Evolutionary conservation across 2,329 filamentous ascomycete genomes (phyloP), one percentile per base, ranked within the genome.

Genomic region (Fusarium gaditjirri): DNA sequence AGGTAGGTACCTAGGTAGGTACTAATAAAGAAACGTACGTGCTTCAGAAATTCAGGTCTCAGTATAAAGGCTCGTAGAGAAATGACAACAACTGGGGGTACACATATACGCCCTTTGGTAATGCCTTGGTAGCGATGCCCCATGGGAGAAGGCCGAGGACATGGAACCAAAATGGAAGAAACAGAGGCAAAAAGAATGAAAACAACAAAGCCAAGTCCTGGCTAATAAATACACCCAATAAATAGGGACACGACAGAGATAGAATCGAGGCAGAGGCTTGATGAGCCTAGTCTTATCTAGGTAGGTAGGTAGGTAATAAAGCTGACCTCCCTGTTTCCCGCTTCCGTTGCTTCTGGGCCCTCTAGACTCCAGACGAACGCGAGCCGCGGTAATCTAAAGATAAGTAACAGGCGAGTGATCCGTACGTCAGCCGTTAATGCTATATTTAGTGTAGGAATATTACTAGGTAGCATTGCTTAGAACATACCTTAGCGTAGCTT

Each of bases 301-400:
- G 60, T 65, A 54, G 41, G 36, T 56, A 57, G 38, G 27, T 50
- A 57, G 43, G 33, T 65, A 31, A 23, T 25, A 49, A 36, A 55
- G 14, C 19, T 35, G n/a, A 23, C 27, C 46, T 54, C 21, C n/a
- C 49, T 14, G 29, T 41, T 23, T 33, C 21, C 35, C 10, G 47
- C 27, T 53, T 21, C 33, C n/a, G 23, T 47, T 65, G 43, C 43
- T 58, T 59, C 50, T 27, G 43, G 60, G 50, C 43, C 31, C 23
- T n/a, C 19, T 23, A 29, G 50, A 35, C 29, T 35, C 57, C 36
- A 12, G 14, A 42, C 23, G 10, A 41, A 43, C 12, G 31, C n/a
- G n/a, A 53, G 46, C 10, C 23, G 23, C 23, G 33, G 14, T 38
- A 21, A 35, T 16, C 16, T 31, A 27, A 23, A 31, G 23, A 29